A percentile compares a stretch with the other conserved stretches of the same genome.
Evolutionary conservation across 1,284 basidiomycete species (phyloP).

Genomic region (Cystobasidiaceae sp.): DNA sequence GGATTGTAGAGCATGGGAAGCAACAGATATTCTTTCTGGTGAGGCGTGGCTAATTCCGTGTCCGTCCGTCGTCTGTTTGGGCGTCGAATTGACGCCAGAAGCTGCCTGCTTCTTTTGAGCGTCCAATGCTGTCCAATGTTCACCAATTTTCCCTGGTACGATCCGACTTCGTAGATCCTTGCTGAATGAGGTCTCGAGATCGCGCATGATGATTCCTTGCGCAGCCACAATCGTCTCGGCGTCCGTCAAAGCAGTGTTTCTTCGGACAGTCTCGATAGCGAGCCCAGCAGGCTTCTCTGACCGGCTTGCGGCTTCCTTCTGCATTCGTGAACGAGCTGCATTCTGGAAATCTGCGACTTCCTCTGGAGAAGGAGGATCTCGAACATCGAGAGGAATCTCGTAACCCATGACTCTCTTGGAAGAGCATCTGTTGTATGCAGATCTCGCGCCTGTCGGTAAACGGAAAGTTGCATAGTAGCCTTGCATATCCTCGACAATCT

Average conservation of each 20-base stretch:
- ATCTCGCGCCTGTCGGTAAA: neutral
- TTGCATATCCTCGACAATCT: neutral
- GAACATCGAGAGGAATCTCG: neutral
- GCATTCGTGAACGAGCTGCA: no score
- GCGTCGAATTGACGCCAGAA: neutral
- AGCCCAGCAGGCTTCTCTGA: no score
- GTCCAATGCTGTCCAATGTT: conserved; percentile 52
- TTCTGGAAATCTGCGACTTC: neutral
- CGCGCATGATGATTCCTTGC: conserved; percentile 57
- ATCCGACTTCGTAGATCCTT: conserved; percentile 66
- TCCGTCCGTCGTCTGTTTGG: no score
- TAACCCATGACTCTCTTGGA: neutral
- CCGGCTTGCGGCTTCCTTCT: no score
- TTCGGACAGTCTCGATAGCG: conserved; percentile 54
- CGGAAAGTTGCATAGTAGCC: neutral
- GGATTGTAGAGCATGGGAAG: no score
- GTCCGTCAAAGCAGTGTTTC: conserved; percentile 38
- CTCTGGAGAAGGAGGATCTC: neutral
- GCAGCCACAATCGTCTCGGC: conserved; percentile 60
- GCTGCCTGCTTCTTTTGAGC: neutral
- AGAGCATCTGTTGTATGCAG: neutral
- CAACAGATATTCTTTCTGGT: no score
- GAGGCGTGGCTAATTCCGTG: no score
- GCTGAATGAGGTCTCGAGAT: conserved; percentile 59
- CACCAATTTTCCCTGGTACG: conserved; percentile 57